Evolutionary conservation across 2,329 filamentous ascomycete genomes (phyloP), one percentile per base, ranked within the genome.

Genomic region (Aspergillus terreus): DNA sequence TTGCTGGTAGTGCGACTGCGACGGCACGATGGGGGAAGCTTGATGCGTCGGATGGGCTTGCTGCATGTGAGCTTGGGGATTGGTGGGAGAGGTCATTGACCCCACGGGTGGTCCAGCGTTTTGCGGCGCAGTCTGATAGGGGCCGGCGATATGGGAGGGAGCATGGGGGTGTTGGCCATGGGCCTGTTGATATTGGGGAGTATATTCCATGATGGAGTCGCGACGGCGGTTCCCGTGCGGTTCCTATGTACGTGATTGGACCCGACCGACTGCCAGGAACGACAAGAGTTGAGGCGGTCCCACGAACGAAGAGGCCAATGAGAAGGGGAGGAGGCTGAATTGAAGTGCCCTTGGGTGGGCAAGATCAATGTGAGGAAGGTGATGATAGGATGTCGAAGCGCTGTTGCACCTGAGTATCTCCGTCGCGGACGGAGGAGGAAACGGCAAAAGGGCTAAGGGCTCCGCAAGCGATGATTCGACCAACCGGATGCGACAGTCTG

Each of bases 21-120:
- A 86, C 23, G 87, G 83, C 50, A 94, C 79, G 57, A 94, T 90
- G 30, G 90, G 89, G 32, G 89, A 94, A 4, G 85, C 84, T 72
- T 92, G 85, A 58, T 82, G 83, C 58, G 79, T 79, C 64, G 81
- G 76, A 48, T 81, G 76, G 35, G 71, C 65, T 62, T 76, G 76
- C 61, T 86, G 82, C 62, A 83, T 79, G 59, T 86, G 83, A 63
- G 87, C 79, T 69, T 82, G 84, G 62, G 84, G 82, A 67, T 83
- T 88, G 59, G 86, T 85, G 44, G 87, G 87, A 27, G 88, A 90
- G 33, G 87, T 84, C 74, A 91, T 88, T 33, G 78, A 75, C 27
- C 71, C 73, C 27, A 71, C 69, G 19, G 71, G 61, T 12, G 74
- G 61, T 52, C 74, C 76, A 19, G 75, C 64, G 55, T 74, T 76